Base-by-base conservation (phyloP, 441 rosid species). In the Jatropha multifida region DNA sequence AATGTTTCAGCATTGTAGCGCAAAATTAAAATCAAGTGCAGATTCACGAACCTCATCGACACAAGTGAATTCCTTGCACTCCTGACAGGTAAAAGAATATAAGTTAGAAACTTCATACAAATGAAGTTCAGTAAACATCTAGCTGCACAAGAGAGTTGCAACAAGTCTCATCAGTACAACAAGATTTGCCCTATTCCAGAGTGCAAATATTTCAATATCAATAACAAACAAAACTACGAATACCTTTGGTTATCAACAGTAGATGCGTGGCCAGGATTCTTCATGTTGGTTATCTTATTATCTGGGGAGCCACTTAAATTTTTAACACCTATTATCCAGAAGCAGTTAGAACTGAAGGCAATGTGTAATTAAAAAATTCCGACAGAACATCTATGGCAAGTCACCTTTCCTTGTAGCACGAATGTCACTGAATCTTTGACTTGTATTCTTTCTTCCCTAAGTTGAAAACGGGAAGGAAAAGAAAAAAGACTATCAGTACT, bases 371-470 rank as follows among this genome's bases (percentile, higher is more conserved):
- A 40, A 77, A n/a, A 80, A 55, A 68, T 12, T 13, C 61, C 65
- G 52, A 68, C 15, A 62, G 61, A 13, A 20, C 73, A 51, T 68
- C 67, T 61, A 75, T 68, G 46, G 69, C 11, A 52, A 14, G 38
- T 74, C 80, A 88, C 93, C 96, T 87, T 81, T 86, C 76, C 77
- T 86, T 63, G 70, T 71, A 58, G 76, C 75, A 69, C 32, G 71
- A 56, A 73, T 55, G 61, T 77, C 76, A 68, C 80, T 78, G 49
- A 68, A 74, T 71, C 76, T 81, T 78, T 81, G 81, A 74, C 77
- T 77, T 72, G 49, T 60, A 76, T 70, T 77, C 76, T 27, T 83
- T 77, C 74, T 86, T 73, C 82, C 95, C 98, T 93, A 71, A 52
- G 69, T 73, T 27, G 74, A 62, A 66, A 32, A 32, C 32, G 0